A percentile compares a stretch with the other conserved stretches of the same genome.
Evolutionary conservation across 78 protist species (phyloP).

Genomic region (Tieghemostelium lacteum): DNA sequence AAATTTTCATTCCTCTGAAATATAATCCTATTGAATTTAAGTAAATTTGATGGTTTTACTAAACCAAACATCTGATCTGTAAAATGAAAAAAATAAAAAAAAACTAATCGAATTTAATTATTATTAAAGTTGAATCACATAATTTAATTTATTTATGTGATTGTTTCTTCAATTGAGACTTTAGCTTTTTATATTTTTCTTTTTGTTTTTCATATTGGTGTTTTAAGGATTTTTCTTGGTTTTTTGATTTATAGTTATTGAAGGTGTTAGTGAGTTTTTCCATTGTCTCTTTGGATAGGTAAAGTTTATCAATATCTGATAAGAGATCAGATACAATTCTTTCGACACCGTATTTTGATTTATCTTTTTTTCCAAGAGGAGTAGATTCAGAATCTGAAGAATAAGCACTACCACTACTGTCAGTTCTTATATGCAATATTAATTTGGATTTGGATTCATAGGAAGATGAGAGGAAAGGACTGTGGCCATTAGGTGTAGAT

Average conservation of each 20-base stretch:
- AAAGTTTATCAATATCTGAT: conserved; percentile 38
- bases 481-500: not conserved
- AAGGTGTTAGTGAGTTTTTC: conserved; percentile 26
- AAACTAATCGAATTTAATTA: too few species aligned
- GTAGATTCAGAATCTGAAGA: not conserved
- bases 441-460: not conserved
- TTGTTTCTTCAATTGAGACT: conserved; percentile 39
- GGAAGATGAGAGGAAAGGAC: not conserved
- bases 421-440: not conserved
- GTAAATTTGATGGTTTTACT: too few species aligned
- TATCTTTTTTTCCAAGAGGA: conserved; percentile 24
- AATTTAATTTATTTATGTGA: too few species aligned
- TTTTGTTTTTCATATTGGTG: conserved; percentile 53
- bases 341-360: conserved; percentile 76
- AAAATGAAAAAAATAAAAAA: too few species aligned
- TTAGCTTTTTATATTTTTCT: conserved; percentile 62
- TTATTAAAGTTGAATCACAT: too few species aligned
- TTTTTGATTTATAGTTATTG: conserved; percentile 21
- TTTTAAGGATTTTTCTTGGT: conserved; percentile 66
- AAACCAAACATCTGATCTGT: too few species aligned
- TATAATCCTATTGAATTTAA: too few species aligned
- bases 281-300: conserved; percentile 22
- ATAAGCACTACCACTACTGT: conserved; percentile 9
- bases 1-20: too few species aligned
- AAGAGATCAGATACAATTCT: conserved; percentile 39